Base-by-base conservation (phyloP, 352 stramenopile genomes). In the Pythium coloratum region DNA sequence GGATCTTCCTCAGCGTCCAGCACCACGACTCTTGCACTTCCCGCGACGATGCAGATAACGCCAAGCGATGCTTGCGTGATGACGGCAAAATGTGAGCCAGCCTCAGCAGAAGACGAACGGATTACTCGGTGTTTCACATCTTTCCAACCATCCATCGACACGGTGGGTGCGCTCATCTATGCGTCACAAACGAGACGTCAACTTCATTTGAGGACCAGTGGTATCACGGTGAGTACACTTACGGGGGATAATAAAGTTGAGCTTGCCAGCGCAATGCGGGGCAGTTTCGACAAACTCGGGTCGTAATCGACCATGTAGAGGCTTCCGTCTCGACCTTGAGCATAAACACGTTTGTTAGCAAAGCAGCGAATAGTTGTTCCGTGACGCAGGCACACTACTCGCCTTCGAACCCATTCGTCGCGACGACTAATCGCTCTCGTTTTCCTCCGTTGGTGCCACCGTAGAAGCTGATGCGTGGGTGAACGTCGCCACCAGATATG, bases 1-100 rank as follows among this genome's bases (percentile, higher is more conserved):
- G 80, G 71, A 16, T 66, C 72, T 26, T 92, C 82, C 71, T 90
- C 84, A 32, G 76, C 82, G 59, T 92, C 84, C 14, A 85, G 77
- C 32, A 92, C 66, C 32, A 64, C 67, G 51, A 92, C 75, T 30
- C 74, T 69, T 53, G 61, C 74, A 20, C 68, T 57, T 55, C 62
- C 59, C 8, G 77, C 53, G 16, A 74, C 66, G 9, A 87, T 63
- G 34, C 80, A 90, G 20, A 92, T 30, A 51, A 90, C 70, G 1
- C 84, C 84, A 54, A 82, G 76, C 66, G 80, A 76, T 14, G 75
- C 84, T 30, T 81, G 81, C 6, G 84, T 63, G 18, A 84, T 67
- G 6, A 88, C 69, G 30, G 47, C 28, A 40, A n/a, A 47, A 1
- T 40, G 33, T 20, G 13, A 4, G 18, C 13, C 20, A 5, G n/a